Evolutionary conservation across 352 stramenopile genomes (phyloP), one percentile per base, ranked within the genome.

Genomic region (Aphanomyces cochlioides): DNA sequence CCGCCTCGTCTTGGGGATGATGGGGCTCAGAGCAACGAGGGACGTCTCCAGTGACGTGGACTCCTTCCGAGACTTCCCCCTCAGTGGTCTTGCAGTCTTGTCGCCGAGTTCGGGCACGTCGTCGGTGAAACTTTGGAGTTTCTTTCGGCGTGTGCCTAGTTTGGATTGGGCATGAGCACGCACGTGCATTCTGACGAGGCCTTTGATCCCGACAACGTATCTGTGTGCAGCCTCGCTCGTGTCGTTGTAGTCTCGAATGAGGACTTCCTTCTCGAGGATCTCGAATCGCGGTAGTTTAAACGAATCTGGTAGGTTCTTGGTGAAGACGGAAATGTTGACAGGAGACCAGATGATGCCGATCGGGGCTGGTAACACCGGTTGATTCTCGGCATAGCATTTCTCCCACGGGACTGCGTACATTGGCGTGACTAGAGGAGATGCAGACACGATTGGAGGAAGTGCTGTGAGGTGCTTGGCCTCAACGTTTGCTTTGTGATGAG

Each of bases 351-450:
- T 8, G 8, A 8, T 69, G 7, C 17, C 34, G 5, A 69, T 61
- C 5, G 61, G 12, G 36, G 85, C 77, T 8, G 82, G 82, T 12
- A 89, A 79, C 10, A 82, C 79, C 0, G 83, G 83, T 34, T 67
- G 75, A 17, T 76, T 75, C 13, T 80, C 65, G 1, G 71, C 75
- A 4, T 84, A 66, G 80, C 82, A 93, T 67, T 93, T 93, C 41
- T 78, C 68, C 43, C 78, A 77, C 0, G 78, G 75, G 4, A 93
- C 79, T 0, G 78, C 80, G 72, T 90, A 90, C 17, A 79, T 89
- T 15, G 79, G 74, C 47, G 84, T 90, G 63, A 66, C 41, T n/a
- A 38, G 28, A 86, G 89, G 73, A 89, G 89, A 74, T 89, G 89
- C 5, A 84, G 63, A 2, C 75, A 77, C 10, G 77, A 82, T 5